Percentiles rank a stretch among this genome's conserved stretches.
These are phyloP conservation scores for Symbiodinium pilosum DNA, from an alignment of 73 alveolate species.

Conservation along the genomic window DNA sequence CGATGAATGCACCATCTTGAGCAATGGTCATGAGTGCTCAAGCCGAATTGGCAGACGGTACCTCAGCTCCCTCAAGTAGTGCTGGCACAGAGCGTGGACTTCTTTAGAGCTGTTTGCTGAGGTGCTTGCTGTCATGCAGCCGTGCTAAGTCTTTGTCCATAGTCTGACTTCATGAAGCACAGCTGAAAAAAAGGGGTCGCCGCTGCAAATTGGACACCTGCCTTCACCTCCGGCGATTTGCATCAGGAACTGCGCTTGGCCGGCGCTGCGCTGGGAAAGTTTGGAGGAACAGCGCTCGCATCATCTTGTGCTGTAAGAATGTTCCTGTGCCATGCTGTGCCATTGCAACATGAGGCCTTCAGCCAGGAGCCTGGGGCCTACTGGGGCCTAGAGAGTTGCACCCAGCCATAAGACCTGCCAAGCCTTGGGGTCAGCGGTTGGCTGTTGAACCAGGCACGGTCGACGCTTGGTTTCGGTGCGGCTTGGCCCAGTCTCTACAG, in stretches of 20 bases:
- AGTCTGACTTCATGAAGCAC: background rate
- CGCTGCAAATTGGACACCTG: background rate
- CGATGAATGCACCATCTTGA: background rate
- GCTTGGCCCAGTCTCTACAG: background rate
- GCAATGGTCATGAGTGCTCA: conserved; percentile 4
- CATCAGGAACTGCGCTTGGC: background rate
- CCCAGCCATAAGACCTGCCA: too few species aligned
- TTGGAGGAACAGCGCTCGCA: background rate
- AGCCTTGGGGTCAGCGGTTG: too few species aligned
- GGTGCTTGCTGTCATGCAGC: background rate
- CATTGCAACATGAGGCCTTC: background rate
- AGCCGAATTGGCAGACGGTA: background rate
- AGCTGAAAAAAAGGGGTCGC: background rate
- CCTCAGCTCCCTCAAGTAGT: background rate
- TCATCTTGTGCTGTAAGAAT: background rate
- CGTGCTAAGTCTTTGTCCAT: background rate
- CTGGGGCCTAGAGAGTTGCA: too few species aligned
- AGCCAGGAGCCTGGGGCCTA: background rate
- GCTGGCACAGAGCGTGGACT: too few species aligned
- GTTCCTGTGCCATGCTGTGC: background rate
- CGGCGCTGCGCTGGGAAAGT: conserved; percentile 9
- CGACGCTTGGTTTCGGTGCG: conserved; percentile 46
- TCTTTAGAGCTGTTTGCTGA: background rate
- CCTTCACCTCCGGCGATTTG: background rate
- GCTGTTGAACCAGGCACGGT: too few species aligned